Evolutionary conservation across 495 filamentous ascomycete genomes (phyloP), one percentile per base, ranked within the genome.

Genomic region (Aspergillus nidulans): DNA sequence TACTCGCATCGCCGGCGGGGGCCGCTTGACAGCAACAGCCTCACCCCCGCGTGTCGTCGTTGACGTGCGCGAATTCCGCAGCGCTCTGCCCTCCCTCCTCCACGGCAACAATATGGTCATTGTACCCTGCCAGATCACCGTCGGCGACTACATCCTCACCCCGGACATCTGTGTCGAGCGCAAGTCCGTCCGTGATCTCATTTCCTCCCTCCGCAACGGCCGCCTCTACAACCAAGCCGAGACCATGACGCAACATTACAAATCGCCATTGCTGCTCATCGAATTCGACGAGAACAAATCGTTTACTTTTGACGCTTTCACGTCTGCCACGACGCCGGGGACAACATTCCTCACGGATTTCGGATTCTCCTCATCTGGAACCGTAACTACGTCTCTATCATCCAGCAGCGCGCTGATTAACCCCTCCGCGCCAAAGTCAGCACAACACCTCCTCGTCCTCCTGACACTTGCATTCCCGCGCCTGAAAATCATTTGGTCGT

Each of bases 271-370:
- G 80, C 85, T 98, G 3, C 78, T 98, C 28, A 96, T 98, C 61
- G 94, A 98, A 66, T 98, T 98, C 70, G 92, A 97, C 69, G 89
- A 95, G 65, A 91, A 95, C 72, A 96, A 96, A 65, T 90, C 88
- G 19, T 98, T 98, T 69, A 97, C 90, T 9, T 86, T 98, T 15
- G 94, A 97, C 69, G 89, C 90, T 0, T 96, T 95, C 65, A 87
- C 89, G 10, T 70, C 71, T 19, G 63, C 67, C 16, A 64, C 69
- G 16, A 67, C 62, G 10, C 68, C 68, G 0, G 66, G 68, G 23
- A 68, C 71, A 4, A 67, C 62, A 9, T 75, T 77, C 60, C 52
- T 70, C 43, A 74, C 72, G 3, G 73, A 77, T 47, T 89, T 90
- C 52, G 76, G 90, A 2, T 87, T 87, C 24, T 84, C 83, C n/a